Base-by-base conservation (phyloP, 116 monocot species). In the Zostera marina region DNA sequence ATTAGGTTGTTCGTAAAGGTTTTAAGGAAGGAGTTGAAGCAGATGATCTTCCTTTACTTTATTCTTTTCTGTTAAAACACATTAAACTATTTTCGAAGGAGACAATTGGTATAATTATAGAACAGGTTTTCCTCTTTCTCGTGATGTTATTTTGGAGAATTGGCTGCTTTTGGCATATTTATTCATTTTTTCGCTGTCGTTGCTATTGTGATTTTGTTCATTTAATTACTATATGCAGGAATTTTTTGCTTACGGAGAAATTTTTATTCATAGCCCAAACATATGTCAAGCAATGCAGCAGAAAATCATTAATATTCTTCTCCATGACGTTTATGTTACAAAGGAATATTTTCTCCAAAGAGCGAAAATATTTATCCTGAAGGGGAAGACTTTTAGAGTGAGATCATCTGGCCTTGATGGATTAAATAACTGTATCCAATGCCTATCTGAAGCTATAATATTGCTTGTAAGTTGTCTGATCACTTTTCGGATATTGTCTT, bases 301-400 rank as follows among this genome's bases (percentile, higher is more conserved):
- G 23, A 61, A 41, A 56, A 46, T 69, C 3, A n/a, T 41, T 11
- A 55, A 69, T 69, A 19, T 62, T 26, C 62, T 69, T 9, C 69
- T 69, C 15, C 24, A 5, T 5, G 44, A 62, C 38, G 22, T 69
- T 19, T 69, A 69, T 47, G 47, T 11, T 22, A 13, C 54, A 47
- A 54, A 62, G 24, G 54, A 69, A 69, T 62, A 38, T 54, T 16
- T 41, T 56, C 13, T 56, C n/a, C 54, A 62, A 53, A 53, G 62
- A 38, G 61, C 69, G 13, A 69, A 46, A 47, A 32, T 69, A 21
- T 53, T 69, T 62, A 47, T 62, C 43, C 53, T 42, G 3, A 69
- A 69, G 69, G 69, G 69, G 12, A 44, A 47, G 55, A 4, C 56
- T 56, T 38, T 69, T 26, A 69, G 62, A n/a, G n/a, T n/a, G n/a